Evolutionary conservation across 345 rosid genomes (phyloP), one percentile per base, ranked within the genome.

Genomic region (Sapria himalayana): DNA sequence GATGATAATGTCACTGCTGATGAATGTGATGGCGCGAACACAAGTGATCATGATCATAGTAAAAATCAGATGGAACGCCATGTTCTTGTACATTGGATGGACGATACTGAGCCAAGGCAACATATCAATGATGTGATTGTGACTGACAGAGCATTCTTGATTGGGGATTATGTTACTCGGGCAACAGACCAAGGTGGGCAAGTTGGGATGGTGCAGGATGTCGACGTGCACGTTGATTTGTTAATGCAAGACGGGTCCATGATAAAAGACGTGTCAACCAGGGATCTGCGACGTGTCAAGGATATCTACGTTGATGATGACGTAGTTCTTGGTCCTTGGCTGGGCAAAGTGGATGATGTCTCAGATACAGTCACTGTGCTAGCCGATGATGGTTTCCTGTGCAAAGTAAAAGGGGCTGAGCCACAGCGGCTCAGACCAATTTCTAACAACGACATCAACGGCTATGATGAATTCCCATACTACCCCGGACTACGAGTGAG

Each of bases 401-500:
- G 98, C 72, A 73, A 77, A 69, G 86, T 89, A 33, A 48, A 37
- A 38, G 86, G 79, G 55, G 93, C 79, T 41, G 95, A 89, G 48
- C 93, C 98, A 9, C 59, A 61, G 46, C 81, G 50, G 32, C 78
- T 77, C 36, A 80, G 58, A 70, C 93, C 99, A 45, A 55, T 66
- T 39, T 48, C 72, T 49, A 74, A 68, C 63, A 76, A 63, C 52
- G 52, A 72, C 39, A 74, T 91, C 45, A 92, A 91, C 60, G 99
- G 77, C 48, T 79, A 73, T 50, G 77, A 81, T 7, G 62, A 77
- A 60, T 75, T 63, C 46, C 84, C 92, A 5, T 84, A 91, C 61
- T 60, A 84, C 50, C 95, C 93, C 19, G 93, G 99, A 33, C 99
- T 82, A 65, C 93, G 81, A 22, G 99, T 91, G 38, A 80, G 46